Evolutionary conservation across 148 eudicot genomes (phyloP).

Genomic region (Vaccinium myrtillus): DNA sequence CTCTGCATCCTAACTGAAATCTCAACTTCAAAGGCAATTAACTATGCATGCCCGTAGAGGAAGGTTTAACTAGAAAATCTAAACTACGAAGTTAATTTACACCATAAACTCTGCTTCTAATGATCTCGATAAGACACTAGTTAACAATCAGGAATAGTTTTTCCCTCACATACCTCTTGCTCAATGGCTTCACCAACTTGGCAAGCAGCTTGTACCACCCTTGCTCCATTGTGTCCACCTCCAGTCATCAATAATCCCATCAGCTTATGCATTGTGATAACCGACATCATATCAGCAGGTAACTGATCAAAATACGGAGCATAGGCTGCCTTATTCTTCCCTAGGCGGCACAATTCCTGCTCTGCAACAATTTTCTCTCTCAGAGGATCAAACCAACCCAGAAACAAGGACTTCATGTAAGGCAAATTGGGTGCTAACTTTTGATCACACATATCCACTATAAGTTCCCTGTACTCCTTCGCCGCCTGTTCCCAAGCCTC

Average conservation of each 20-base stretch:
- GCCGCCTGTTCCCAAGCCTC: constrained; percentile 93
- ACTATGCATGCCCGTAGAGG: background rate
- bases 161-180: constrained; percentile 69
- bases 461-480: constrained; percentile 74
- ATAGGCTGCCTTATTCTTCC: constrained; percentile 57
- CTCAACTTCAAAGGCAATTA: background rate
- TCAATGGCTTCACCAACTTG: constrained; percentile 83
- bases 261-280: constrained; percentile 93
- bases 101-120: background rate
- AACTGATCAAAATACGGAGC: constrained; percentile 65
- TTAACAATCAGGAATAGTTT: background rate
- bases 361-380: constrained; percentile 63
- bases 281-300: constrained; percentile 93
- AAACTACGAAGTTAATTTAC: background rate
- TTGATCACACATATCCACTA: constrained; percentile 80
- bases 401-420: constrained; percentile 78
- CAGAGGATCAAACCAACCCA: constrained; percentile 96
- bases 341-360: constrained; percentile 57
- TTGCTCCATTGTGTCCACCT: constrained; percentile 61
- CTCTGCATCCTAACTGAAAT: background rate
- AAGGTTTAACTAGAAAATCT: background rate
- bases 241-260: constrained; percentile 80
- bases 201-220: constrained; percentile 86
- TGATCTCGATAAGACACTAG: background rate
- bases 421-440: constrained; percentile 96